Base-by-base conservation (phyloP, 805 yeast species). In the Candida saitoana region DNA sequence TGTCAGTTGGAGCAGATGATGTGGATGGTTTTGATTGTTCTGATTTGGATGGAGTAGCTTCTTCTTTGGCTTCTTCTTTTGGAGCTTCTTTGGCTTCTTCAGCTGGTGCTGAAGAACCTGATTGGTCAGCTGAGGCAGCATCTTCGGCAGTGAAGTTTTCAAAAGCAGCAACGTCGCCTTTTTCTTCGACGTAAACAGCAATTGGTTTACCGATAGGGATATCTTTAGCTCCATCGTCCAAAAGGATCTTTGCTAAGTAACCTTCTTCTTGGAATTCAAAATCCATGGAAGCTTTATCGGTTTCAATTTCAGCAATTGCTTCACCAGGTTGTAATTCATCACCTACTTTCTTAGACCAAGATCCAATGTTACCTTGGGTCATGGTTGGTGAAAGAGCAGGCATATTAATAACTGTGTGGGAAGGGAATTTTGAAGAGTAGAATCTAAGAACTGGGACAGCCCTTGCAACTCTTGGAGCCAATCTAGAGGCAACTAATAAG, bases 341-440 rank as follows among this genome's bases (percentile, higher is more conserved):
- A 59, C 99, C 99, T 30, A 82, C 87, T 35, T 77, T 67, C 73
- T 90, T 93, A 62, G 81, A 77, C 99, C 99, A 93, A 45, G 79
- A 73, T 31, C 91, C 91, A 50, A 93, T 73, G 65, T 80, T 84
- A 62, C 99, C 99, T 61, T 87, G 91, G 47, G 96, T 86, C 99
- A 93, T 93, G 41, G 99, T 93, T 51, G 99, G 99, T n/a, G 98
- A 91, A 57, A 93, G 74, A 7, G 99, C 99, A 38, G 99, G 99
- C 99, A 93, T 93, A 63, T 83, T 84, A 56, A 93, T 88, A 59
- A 93, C 82, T 46, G 85, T 80, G 68, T 93, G 97, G 16, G 80
- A 66, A 27, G 96, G 96, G 69, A 79, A 87, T 51, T 69, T 67
- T 22, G 73, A 64, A 18, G 73, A 59, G 56, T 69, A 69, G 45